phyloP scores from a whole-genome alignment of 805 yeast species.

The Isabelozyma heimii region DNA sequence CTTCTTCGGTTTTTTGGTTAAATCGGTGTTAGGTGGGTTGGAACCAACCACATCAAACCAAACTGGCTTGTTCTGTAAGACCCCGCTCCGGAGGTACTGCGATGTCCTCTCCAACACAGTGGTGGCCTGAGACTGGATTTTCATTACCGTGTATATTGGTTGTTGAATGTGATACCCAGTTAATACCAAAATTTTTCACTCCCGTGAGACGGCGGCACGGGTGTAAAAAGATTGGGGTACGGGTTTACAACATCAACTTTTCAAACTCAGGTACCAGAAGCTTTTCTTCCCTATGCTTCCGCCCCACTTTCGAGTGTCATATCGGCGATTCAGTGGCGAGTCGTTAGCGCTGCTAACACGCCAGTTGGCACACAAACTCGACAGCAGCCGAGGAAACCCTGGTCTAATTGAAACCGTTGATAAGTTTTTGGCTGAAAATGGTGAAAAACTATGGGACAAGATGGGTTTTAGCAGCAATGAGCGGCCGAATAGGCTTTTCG shows the following conservation, averaged over 20 bases:
- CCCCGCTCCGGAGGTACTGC: constrained; percentile 66
- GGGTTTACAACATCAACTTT: no score
- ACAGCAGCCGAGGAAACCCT: neutral
- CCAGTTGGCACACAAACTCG: neutral
- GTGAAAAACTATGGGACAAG: neutral
- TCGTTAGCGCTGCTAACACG: neutral
- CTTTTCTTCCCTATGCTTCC: neutral
- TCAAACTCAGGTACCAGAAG: no score
- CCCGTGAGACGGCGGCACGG: neutral
- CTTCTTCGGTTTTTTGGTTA: constrained; percentile 45
- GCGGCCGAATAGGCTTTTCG: neutral
- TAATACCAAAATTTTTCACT: neutral
- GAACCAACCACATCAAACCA: constrained; percentile 87
- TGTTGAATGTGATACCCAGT: no score
- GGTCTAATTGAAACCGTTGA: neutral
- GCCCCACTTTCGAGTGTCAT: neutral
- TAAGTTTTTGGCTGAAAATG: neutral
- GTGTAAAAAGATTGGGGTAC: neutral
- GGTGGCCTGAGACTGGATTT: constrained; percentile 67
- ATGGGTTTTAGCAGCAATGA: neutral
- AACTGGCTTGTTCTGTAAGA: constrained; percentile 70
- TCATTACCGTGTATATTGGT: constrained; percentile 34
- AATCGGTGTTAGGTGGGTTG: constrained; percentile 73
- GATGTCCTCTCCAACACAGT: constrained; percentile 80
- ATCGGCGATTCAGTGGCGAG: neutral